These are phyloP conservation scores for Mycosarcoma maydis DNA, from an alignment of 1,284 basidiomycete species.

Conservation along the genomic window DNA sequence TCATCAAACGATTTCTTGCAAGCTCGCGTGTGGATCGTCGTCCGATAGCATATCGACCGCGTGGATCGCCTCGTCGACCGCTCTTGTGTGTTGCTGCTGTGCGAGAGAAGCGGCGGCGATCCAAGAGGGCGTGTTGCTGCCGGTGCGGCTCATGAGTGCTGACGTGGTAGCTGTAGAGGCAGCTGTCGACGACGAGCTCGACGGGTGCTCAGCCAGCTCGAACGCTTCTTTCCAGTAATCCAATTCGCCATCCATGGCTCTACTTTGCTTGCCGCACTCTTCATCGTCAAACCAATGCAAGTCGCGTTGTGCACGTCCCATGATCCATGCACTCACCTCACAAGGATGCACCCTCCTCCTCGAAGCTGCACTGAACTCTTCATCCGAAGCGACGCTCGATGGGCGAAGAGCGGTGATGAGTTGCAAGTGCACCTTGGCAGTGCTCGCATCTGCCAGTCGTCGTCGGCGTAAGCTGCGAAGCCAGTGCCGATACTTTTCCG, in stretches of 20 bases:
- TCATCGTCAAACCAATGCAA: conserved; percentile 17
- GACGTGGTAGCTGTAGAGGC: conserved; percentile 1
- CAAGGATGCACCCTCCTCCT: conserved; percentile 29
- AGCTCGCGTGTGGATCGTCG: conserved; percentile 3
- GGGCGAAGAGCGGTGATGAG: conserved; percentile 14
- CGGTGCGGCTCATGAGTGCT: conserved; percentile 18
- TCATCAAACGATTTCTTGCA: no score
- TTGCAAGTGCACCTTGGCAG: neutral
- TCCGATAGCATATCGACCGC: conserved; percentile 26
- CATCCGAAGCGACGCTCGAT: neutral
- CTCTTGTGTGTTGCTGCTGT: conserved; percentile 1
- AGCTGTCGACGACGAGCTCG: neutral
- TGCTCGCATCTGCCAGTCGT: neutral
- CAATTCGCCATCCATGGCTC: conserved; percentile 4
- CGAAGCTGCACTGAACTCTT: neutral
- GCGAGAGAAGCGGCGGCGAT: neutral
- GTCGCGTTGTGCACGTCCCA: conserved; percentile 16
- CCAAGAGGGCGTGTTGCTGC: conserved; percentile 9
- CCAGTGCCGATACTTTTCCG: conserved; percentile 9
- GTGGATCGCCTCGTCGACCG: conserved; percentile 11
- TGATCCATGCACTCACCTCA: conserved; percentile 41
- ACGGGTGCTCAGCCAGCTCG: conserved; percentile 5
- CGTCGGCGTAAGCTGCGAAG: conserved; percentile 9
- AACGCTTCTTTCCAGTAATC: conserved; percentile 15
- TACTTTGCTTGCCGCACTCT: neutral